Conservation (phyloP, 2,329 filamentous ascomycete species). For the Sporothrix protearum region DNA sequence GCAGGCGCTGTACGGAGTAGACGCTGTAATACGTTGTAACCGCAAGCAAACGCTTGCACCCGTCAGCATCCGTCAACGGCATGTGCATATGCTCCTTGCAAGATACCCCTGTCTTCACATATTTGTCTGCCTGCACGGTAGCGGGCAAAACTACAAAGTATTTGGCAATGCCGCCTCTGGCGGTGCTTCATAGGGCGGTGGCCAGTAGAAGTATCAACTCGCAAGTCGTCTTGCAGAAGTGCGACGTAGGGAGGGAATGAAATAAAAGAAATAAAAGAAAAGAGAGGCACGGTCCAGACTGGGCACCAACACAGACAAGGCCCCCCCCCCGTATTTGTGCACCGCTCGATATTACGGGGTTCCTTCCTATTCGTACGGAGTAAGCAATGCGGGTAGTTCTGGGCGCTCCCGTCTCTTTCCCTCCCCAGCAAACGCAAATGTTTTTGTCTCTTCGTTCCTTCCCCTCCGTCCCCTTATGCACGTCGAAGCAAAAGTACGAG, state of each 20-base stretch:
- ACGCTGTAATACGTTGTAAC: not conserved
- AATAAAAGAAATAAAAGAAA: not conserved
- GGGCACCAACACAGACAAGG: constrained; percentile 4
- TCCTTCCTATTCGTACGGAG: constrained; percentile 15
- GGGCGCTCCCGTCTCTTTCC: constrained; percentile 13
- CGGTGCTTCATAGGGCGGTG: not conserved
- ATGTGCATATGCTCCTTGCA: not conserved
- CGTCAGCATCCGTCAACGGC: not conserved
- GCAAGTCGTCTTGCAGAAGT: not conserved
- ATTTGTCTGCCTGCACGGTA: not conserved
- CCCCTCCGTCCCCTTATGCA: not conserved
- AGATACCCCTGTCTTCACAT: not conserved
- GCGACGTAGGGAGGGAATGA: too few species aligned
- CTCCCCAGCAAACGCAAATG: not conserved
- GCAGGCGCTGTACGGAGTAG: constrained; percentile 8
- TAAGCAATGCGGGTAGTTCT: constrained; percentile 10
- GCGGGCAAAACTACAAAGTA: not conserved
- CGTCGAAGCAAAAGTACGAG: not conserved
- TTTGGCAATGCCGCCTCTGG: not conserved
- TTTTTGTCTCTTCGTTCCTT: not conserved
- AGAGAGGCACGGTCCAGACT: not conserved
- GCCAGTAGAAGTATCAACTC: not conserved
- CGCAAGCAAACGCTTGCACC: not conserved
- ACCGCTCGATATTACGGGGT: constrained; percentile 4
- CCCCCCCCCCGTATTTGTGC: not conserved